phyloP scores from a whole-genome alignment of 495 filamentous ascomycete genomes.

The Penicillium macrosclerotiorum region DNA sequence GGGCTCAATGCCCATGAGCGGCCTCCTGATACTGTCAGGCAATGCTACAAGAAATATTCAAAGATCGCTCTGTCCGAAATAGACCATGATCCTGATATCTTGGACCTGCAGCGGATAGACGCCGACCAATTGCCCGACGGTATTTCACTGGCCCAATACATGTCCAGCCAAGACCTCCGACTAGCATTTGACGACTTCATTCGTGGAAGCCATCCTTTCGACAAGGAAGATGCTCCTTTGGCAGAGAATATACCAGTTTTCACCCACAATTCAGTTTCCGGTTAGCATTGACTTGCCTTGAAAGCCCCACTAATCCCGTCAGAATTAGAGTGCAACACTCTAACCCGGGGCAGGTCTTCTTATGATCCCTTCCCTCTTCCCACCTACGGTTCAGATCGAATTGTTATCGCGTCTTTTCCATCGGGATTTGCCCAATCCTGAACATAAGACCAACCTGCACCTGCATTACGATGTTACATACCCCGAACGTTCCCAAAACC shows the following conservation, averaged over 20 bases:
- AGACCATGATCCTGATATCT: constrained; percentile 43
- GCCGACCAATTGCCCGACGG: constrained; percentile 26
- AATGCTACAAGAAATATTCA: constrained; percentile 65
- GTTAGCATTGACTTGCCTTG: constrained; percentile 31
- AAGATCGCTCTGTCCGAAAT: constrained; percentile 42
- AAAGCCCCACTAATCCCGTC: constrained; percentile 28
- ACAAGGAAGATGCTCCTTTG: constrained; percentile 21
- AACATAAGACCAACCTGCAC: constrained; percentile 83
- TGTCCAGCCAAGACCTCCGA: constrained; percentile 32
- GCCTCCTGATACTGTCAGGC: constrained; percentile 62
- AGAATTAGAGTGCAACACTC: constrained; percentile 11
- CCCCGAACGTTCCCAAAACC: constrained; percentile 30
- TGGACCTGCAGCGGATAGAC: constrained; percentile 47
- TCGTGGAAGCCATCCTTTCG: constrained; percentile 11
- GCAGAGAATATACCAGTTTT: constrained; percentile 46
- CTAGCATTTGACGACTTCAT: constrained; percentile 36
- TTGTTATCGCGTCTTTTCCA: constrained; percentile 72
- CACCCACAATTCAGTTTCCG: constrained; percentile 40
- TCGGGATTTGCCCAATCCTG: constrained; percentile 70
- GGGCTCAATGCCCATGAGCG: constrained; percentile 67
- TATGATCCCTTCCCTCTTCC: constrained; percentile 70
- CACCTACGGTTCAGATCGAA: constrained; percentile 60
- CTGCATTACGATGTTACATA: constrained; percentile 78
- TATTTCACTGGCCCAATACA: constrained; percentile 28
- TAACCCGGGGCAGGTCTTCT: constrained; percentile 59